phyloP scores from a whole-genome alignment of 1,139 yeast species.

The Wickerhamomyces sp. region DNA sequence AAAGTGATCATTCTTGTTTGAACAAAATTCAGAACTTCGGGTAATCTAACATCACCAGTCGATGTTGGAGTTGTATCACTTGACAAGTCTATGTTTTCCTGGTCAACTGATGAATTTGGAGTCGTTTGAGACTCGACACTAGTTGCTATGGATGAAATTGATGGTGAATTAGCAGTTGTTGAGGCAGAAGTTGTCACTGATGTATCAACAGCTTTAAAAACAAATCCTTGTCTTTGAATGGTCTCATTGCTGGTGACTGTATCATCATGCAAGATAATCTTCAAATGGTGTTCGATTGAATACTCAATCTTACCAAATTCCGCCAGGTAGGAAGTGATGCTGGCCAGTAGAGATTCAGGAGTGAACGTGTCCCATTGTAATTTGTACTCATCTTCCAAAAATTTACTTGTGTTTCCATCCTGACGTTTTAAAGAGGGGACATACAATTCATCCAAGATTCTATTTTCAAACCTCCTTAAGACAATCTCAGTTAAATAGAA shows the following conservation, averaged over 20 bases:
- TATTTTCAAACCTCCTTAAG: slow-evolving; percentile 41
- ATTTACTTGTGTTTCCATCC: slow-evolving; percentile 4
- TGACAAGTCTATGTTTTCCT: not conserved
- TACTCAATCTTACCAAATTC: slow-evolving; percentile 18
- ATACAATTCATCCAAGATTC: slow-evolving; percentile 36
- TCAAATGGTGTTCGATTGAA: slow-evolving; percentile 12
- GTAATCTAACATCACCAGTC: slow-evolving; percentile 5
- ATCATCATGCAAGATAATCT: slow-evolving; percentile 10
- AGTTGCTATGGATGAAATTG: slow-evolving; percentile 6
- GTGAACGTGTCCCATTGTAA: slow-evolving; percentile 17
- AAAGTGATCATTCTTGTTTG: slow-evolving; percentile 18
- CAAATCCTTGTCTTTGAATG: slow-evolving; percentile 20
- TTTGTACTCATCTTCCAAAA: slow-evolving; percentile 9
- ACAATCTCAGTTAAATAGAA: slow-evolving; percentile 46
- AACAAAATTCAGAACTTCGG: slow-evolving; percentile 19
- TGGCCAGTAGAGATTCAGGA: slow-evolving; percentile 7
- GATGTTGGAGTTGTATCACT: not conserved
- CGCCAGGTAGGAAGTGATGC: slow-evolving; percentile 9
- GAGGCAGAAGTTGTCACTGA: not conserved
- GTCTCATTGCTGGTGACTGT: slow-evolving; percentile 7
- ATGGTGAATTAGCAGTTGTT: slow-evolving; percentile 1
- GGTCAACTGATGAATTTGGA: not conserved
- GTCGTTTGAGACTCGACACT: slow-evolving; percentile 3
- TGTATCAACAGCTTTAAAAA: slow-evolving; percentile 8
- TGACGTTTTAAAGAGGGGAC: slow-evolving; percentile 7